Conservation (phyloP, 2,329 filamentous ascomycete genomes). For the Diplodia mutila region DNA sequence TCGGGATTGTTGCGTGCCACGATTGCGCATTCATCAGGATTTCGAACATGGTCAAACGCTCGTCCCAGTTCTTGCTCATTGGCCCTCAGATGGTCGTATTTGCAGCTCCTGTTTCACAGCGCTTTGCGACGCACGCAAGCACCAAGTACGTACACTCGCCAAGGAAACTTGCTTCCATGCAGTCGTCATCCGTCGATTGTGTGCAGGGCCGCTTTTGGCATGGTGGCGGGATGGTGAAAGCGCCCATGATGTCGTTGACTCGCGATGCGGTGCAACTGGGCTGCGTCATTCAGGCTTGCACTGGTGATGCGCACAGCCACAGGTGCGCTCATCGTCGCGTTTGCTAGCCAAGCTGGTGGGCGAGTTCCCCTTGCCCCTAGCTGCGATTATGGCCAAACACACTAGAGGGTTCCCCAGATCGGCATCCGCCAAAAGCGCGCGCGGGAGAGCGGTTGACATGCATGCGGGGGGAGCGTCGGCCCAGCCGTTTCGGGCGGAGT, state of each 20-base stretch:
- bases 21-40: too few relatives aligned
- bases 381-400: not conserved
- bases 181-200: not conserved
- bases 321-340: not conserved
- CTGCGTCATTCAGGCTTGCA: not conserved
- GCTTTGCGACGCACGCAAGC: too few relatives aligned
- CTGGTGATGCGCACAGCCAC: not conserved
- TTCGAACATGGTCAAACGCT: too few relatives aligned
- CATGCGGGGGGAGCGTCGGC: conserved; percentile 10
- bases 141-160: not conserved
- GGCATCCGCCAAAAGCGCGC: not conserved
- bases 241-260: not conserved
- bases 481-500: not conserved
- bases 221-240: too few relatives aligned
- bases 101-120: too few relatives aligned
- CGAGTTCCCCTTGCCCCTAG: not conserved
- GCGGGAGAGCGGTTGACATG: conserved; percentile 5
- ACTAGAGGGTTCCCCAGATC: conserved; percentile 3
- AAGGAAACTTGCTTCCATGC: too few relatives aligned
- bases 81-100: not conserved
- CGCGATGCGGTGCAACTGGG: not conserved
- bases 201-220: not conserved
- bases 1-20: not conserved
- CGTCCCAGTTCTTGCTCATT: too few relatives aligned
- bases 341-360: not conserved